Percentiles rank a stretch among this genome's conserved stretches.
Evolutionary conservation across 208 protist species (phyloP).

Genomic region (Trypanosoma avium): DNA sequence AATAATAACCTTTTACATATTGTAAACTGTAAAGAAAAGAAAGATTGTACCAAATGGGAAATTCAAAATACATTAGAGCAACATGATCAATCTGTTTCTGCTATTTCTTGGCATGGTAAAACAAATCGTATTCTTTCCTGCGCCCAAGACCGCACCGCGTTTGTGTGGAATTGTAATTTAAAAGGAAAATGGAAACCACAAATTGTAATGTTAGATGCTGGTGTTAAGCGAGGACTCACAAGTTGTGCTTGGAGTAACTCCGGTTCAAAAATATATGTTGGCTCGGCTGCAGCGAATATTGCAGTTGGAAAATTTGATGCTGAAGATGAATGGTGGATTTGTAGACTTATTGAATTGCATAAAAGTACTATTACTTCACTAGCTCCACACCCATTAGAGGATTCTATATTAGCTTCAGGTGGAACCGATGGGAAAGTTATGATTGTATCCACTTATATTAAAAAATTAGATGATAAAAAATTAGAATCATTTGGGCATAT

Average conservation of each 20-base stretch:
- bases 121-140: constrained; percentile 33
- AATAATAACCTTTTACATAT: constrained; percentile 36
- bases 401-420: constrained; percentile 42
- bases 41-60: constrained; percentile 27
- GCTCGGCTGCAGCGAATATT: constrained; percentile 44
- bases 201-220: constrained; percentile 34
- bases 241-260: constrained; percentile 41
- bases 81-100: constrained; percentile 38
- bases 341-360: constrained; percentile 33
- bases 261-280: constrained; percentile 57
- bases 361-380: constrained; percentile 30
- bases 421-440: constrained; percentile 44
- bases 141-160: constrained; percentile 36
- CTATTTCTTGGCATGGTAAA: constrained; percentile 26
- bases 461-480: constrained; percentile 39
- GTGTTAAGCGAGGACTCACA: constrained; percentile 35
- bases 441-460: constrained; percentile 50
- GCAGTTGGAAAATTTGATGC: constrained; percentile 59
- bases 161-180: constrained; percentile 27
- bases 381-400: constrained; percentile 52
- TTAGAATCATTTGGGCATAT: constrained; percentile 27
- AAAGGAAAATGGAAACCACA: constrained; percentile 37
- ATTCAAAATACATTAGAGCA: constrained; percentile 30
- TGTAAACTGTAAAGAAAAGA: constrained; percentile 25
- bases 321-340: constrained; percentile 59